These are phyloP conservation scores for Colletotrichum ledebouriae DNA, from an alignment of 2,329 filamentous ascomycete genomes.

Conservation along the genomic window DNA sequence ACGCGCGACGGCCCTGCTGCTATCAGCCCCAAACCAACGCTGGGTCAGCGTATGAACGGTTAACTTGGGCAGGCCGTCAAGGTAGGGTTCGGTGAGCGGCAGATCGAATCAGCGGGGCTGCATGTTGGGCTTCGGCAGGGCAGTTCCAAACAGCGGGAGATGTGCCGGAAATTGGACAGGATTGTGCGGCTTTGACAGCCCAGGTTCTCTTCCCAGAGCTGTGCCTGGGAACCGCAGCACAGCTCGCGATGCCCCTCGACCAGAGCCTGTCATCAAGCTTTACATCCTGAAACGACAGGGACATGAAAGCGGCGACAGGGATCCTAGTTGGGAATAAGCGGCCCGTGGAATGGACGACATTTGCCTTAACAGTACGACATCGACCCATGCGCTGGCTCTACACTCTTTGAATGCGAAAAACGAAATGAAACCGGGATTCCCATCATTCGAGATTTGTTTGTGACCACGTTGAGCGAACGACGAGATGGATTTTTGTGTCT, in stretches of 20 bases:
- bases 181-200: slow-evolving; percentile 11
- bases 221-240: neutral
- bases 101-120: slow-evolving; percentile 39
- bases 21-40: slow-evolving; percentile 7
- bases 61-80: slow-evolving; percentile 15
- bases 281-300: slow-evolving; percentile 40
- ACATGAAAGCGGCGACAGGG: slow-evolving; percentile 29
- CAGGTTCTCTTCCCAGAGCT: slow-evolving; percentile 6
- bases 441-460: slow-evolving; percentile 13
- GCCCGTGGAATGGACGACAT: slow-evolving; percentile 30
- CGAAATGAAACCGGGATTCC: slow-evolving; percentile 21
- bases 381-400: slow-evolving; percentile 4
- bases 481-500: neutral
- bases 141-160: slow-evolving; percentile 13
- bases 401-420: neutral
- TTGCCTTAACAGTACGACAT: slow-evolving; percentile 18
- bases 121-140: slow-evolving; percentile 31
- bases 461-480: neutral
- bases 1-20: slow-evolving; percentile 2
- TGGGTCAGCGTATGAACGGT: slow-evolving; percentile 2
- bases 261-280: slow-evolving; percentile 39
- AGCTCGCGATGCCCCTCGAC: slow-evolving; percentile 13
- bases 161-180: slow-evolving; percentile 22
- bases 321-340: slow-evolving; percentile 27
- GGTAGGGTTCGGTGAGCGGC: slow-evolving; percentile 29